Conservation (phyloP, 768 basidiomycete genomes). For the Russula lepida region DNA sequence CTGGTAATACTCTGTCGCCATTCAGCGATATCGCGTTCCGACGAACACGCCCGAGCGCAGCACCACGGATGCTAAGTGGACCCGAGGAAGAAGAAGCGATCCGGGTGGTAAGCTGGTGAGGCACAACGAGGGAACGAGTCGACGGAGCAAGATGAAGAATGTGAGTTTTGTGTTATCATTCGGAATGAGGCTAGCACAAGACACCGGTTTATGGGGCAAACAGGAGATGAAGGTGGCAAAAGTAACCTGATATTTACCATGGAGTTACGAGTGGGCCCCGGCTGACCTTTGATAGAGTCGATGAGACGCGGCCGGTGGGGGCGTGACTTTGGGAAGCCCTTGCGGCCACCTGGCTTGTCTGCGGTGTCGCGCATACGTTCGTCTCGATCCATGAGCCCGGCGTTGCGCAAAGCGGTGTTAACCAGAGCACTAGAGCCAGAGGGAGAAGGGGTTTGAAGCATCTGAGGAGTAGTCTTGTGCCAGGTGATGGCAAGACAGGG, state of each 20-base stretch:
- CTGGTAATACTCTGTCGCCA: constrained; percentile 14
- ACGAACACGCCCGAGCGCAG: constrained; percentile 50
- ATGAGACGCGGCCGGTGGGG: constrained; percentile 52
- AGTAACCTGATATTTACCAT: constrained; percentile 58
- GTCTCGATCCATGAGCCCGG: constrained; percentile 72
- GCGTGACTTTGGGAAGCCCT: constrained; percentile 53
- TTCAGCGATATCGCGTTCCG: constrained; percentile 44
- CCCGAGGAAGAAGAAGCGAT: constrained; percentile 33
- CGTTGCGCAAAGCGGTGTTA: constrained; percentile 52
- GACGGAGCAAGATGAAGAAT: constrained; percentile 32
- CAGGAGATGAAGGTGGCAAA: constrained; percentile 22
- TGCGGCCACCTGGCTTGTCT: constrained; percentile 66
- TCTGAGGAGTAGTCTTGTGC: constrained; percentile 22
- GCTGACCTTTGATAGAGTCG: constrained; percentile 48
- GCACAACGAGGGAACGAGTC: constrained; percentile 28
- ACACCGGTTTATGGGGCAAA: constrained; percentile 19
- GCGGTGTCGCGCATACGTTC: constrained; percentile 63
- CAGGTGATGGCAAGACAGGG: constrained; percentile 5
- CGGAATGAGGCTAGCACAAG: constrained; percentile 22
- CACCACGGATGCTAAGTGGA: constrained; percentile 58
- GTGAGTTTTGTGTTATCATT: constrained; percentile 34
- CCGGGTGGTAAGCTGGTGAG: constrained; percentile 36
- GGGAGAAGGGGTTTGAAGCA: constrained; percentile 56
- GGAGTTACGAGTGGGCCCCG: constrained; percentile 41
- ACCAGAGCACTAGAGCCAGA: constrained; percentile 53